These are phyloP conservation scores for Sergeia podlipaevii DNA, from an alignment of 208 protist genomes.

Conservation along the genomic window DNA sequence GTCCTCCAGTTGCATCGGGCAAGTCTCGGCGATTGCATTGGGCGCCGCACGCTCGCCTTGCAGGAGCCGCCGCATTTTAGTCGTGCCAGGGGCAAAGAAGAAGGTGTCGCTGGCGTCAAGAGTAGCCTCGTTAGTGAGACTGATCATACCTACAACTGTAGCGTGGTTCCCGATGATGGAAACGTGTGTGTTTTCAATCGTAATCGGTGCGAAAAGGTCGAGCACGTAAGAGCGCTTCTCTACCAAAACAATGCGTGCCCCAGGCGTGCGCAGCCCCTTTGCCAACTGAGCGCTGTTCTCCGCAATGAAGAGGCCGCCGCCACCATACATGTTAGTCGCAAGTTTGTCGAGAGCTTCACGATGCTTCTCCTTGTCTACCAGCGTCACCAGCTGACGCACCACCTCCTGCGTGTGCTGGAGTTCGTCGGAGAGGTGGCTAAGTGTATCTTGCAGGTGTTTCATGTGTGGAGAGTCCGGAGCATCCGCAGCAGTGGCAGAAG, in stretches of 20 bases:
- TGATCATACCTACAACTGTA: conserved; percentile 40
- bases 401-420: conserved; percentile 16
- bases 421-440: conserved; percentile 6
- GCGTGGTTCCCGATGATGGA: conserved; percentile 54
- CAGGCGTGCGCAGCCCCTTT: conserved; percentile 36
- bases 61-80: neutral
- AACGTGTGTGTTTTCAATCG: conserved; percentile 31
- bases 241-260: conserved; percentile 44
- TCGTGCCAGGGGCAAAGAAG: conserved; percentile 22
- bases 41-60: neutral
- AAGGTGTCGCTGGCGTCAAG: conserved; percentile 42
- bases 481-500: too few species aligned
- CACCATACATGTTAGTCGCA: conserved; percentile 16
- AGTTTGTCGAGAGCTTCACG: conserved; percentile 15
- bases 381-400: conserved; percentile 16
- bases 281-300: conserved; percentile 29
- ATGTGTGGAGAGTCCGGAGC: too few species aligned
- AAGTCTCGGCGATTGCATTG: neutral
- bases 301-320: conserved; percentile 49
- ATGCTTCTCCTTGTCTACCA: conserved; percentile 21
- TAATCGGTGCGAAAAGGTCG: conserved; percentile 16
- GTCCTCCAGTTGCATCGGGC: neutral
- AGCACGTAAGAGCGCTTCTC: conserved; percentile 38
- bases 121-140: conserved; percentile 23
- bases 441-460: neutral